phyloP scores from a whole-genome alignment of 306 rosid species.

The Aeschynomene evenia region DNA sequence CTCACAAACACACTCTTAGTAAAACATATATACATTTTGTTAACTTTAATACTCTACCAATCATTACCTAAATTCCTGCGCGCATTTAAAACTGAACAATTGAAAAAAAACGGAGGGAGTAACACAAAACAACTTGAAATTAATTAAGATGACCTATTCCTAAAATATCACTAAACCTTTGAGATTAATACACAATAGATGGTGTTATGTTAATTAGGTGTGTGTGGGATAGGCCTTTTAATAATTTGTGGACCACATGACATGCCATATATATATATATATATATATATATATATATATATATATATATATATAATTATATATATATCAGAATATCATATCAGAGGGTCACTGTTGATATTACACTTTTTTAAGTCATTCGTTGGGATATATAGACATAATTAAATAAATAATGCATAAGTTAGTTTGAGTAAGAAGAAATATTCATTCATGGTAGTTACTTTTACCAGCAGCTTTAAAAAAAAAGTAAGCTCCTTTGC shows the following conservation, averaged over 20 bases:
- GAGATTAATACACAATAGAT: not conserved
- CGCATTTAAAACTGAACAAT: too few species aligned
- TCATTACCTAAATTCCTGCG: too few species aligned
- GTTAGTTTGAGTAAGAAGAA: conserved; percentile 17
- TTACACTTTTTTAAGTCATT: conserved; percentile 22
- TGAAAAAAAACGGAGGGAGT: too few species aligned
- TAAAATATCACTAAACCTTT: not conserved
- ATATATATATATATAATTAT: too few species aligned
- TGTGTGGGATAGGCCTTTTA: not conserved
- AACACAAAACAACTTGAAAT: too few species aligned
- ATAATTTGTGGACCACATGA: conserved; percentile 21
- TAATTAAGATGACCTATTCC: too few species aligned
- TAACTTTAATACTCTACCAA: too few species aligned
- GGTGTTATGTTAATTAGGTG: not conserved
- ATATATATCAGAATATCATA: not conserved
- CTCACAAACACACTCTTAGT: too few species aligned
- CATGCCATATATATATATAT: too few species aligned
- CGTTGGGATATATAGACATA: not conserved
- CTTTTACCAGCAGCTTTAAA: conserved; percentile 16
- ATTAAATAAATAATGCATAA: not conserved
- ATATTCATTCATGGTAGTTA: conserved; percentile 10
- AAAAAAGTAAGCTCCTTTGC: not conserved
- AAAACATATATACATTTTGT: too few species aligned
- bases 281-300: too few species aligned
- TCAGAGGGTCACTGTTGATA: not conserved